phyloP scores from a whole-genome alignment of 495 filamentous ascomycete species.

The Parathielavia appendiculata region DNA sequence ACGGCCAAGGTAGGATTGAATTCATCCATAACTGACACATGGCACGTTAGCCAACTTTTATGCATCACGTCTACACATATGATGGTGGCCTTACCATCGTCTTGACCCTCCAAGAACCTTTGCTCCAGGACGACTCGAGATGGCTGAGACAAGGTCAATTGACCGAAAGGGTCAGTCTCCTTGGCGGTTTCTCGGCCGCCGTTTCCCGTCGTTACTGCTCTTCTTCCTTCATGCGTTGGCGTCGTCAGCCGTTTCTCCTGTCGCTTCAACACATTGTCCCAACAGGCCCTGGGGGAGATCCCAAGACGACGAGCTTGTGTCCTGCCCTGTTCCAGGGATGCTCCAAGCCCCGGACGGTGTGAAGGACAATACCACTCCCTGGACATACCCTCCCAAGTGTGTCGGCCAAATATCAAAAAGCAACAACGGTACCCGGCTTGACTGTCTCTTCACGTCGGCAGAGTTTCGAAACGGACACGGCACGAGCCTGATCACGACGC shows the following conservation, averaged over 20 bases:
- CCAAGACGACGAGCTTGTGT: background rate
- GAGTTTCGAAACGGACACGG: constrained; percentile 33
- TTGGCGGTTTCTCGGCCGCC: background rate
- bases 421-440: constrained; percentile 4
- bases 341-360: background rate
- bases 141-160: background rate
- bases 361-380: constrained; percentile 7
- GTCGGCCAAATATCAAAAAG: background rate
- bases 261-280: constrained; percentile 1
- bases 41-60: too few relatives aligned
- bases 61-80: too few relatives aligned
- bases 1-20: too few relatives aligned
- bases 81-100: too few relatives aligned
- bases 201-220: background rate
- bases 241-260: background rate
- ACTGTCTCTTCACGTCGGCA: constrained; percentile 35
- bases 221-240: background rate
- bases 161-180: background rate
- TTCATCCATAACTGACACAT: too few relatives aligned
- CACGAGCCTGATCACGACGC: constrained; percentile 28
- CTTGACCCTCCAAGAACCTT: too few relatives aligned
- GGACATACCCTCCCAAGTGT: constrained; percentile 21
- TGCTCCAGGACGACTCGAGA: too few relatives aligned
- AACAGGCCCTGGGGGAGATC: constrained; percentile 12
- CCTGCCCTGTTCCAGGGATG: constrained; percentile 14